Percentiles rank a stretch among this genome's conserved stretches.
Conservation (phyloP, 2,329 filamentous ascomycete species). For the Alternaria sp. region DNA sequence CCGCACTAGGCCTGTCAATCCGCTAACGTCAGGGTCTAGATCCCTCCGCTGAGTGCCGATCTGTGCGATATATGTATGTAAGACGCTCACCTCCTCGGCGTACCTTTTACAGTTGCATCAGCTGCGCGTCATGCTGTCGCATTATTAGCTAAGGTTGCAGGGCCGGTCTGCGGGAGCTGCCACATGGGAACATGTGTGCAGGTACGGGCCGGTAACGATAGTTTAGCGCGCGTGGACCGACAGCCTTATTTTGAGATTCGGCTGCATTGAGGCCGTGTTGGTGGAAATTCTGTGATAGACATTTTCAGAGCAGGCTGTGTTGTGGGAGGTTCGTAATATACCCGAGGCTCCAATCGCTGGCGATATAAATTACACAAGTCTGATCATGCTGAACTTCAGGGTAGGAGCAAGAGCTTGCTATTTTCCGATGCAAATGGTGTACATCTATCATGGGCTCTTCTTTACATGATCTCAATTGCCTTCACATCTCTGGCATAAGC, state of each 20-base stretch:
- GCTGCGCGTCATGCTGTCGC: background rate
- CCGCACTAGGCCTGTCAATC: background rate
- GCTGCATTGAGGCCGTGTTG: background rate
- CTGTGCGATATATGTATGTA: background rate
- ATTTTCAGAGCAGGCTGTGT: background rate
- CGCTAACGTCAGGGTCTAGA: background rate
- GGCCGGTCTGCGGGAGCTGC: background rate
- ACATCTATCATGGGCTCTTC: background rate
- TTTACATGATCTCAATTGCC: background rate
- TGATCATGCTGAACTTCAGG: background rate
- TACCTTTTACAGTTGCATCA: background rate
- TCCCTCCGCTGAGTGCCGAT: background rate
- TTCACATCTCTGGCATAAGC: background rate
- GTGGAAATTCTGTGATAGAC: background rate
- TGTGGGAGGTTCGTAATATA: background rate
- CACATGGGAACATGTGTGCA: background rate
- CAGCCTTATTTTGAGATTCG: background rate
- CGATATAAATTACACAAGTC: background rate
- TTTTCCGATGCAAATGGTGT: background rate
- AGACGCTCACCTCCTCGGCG: background rate
- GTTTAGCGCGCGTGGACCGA: background rate
- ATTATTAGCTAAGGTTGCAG: background rate
- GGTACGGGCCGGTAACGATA: background rate
- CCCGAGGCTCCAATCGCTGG: background rate
- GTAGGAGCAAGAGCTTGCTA: background rate